Base-by-base conservation (phyloP, 106 monocot genomes). In the Hemerocallis citrina region DNA sequence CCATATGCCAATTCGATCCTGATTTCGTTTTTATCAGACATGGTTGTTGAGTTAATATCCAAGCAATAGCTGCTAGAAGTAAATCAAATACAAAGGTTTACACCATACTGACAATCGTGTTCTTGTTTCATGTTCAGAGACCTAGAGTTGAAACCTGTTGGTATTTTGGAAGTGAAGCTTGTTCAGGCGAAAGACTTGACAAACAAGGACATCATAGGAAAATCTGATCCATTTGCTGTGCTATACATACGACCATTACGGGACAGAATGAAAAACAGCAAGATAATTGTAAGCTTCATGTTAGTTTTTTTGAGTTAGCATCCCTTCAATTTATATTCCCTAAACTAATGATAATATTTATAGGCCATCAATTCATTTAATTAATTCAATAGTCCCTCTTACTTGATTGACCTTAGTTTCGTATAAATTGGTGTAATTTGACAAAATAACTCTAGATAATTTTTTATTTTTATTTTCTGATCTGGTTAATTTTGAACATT, bases 151-250 rank as follows among this genome's bases (percentile, higher is more conserved):
- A 98, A 91, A 49, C 81, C 96, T 63, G 84, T 81, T 60, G 96
- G 96, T 58, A 69, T 66, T 23, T 74, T 98, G 41, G 84, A 92
- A 68, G 91, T 88, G 27, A 98, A 92, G 68, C 96, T 98, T 65
- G 72, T 98, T 30, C 84, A 88, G 66, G 96, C 96, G 10, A 84
- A 59, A 70, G 74, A 71, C 39, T 70, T 98, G 51, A 77, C 84
- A 39, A 91, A 98, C 73, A 98, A 98, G 72, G 96, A 91, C 55
- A 42, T 98, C 36, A 74, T 98, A n/a, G 91, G 91, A 60, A 98
- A 98, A 74, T 98, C 96, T 22, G 96, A 98, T 77, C 96, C 96
- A 39, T 98, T 69, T 73, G 96, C 91, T 49, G 59, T 61, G 34
- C 10, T 88, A 27, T 91, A 77, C 46, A 79, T 98, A 35, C 96